Base-by-base conservation (phyloP, 768 basidiomycete genomes). In the Daedaleopsis nitida region DNA sequence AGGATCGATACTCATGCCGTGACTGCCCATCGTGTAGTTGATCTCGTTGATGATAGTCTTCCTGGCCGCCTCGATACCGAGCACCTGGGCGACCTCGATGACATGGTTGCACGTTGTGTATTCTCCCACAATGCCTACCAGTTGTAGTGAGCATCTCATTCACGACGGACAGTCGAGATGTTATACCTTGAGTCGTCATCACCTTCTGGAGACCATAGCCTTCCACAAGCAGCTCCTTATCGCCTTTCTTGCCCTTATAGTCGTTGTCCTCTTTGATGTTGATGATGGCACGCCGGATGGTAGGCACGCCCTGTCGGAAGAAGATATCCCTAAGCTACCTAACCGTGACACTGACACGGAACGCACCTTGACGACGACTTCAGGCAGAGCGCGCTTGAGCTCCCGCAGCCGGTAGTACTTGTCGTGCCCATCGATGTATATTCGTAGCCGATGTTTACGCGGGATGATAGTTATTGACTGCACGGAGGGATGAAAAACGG, bases 1-100 rank as follows among this genome's bases (percentile, higher is more conserved):
- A 63, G 96, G 96, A 73, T 99, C 97, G 68, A 99, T 98, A 60
- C 89, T 95, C 91, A 99, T 96, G 68, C 94, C 94, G 78, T 99
- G 97, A 57, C 88, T 90, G 65, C 86, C 84, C 97, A 99, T 99
- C 12, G 94, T 98, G 71, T 93, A 92, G 72, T 96, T 91, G 66
- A 98, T 97, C 73, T 99, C 94, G 70, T 96, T 92, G 75, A 97
- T 89, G 75, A 99, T 97, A 3, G 95, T 96, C 62, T 82, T 79
- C 60, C 97, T 84, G 5, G 97, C 96, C 6, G 97, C 97, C 70
- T 99, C 97, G 61, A 99, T 98, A 38, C 97, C 97, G n/a, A 99
- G 83, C 9, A 98, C 96, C 70, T 92, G 85, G 12, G 91, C 87
- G 14, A 94, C 91, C 73, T 99, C 97, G 68, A 98, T 97, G 72